phyloP scores from a whole-genome alignment of 164 flowering plant species.

The Aristolochia contorta region DNA sequence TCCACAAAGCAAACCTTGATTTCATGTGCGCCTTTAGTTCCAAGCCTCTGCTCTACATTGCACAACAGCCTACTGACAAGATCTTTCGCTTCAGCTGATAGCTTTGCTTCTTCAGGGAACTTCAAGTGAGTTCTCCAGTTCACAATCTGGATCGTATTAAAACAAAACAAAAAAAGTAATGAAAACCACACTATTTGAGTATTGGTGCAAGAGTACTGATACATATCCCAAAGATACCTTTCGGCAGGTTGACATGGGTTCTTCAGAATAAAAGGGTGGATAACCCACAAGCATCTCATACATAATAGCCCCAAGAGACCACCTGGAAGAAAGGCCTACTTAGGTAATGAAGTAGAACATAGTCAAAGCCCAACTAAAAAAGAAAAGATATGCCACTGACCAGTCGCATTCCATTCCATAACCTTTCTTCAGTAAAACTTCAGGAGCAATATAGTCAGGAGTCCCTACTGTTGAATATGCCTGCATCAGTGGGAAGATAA shows the following conservation, averaged over 20 bases:
- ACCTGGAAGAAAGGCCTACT: slow-evolving; percentile 23
- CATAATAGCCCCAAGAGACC: slow-evolving; percentile 59
- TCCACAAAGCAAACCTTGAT: slow-evolving; percentile 21
- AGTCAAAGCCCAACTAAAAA: background rate
- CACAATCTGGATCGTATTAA: slow-evolving; percentile 39
- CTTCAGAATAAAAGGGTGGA: slow-evolving; percentile 59
- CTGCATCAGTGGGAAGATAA: slow-evolving; percentile 8
- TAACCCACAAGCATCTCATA: slow-evolving; percentile 55
- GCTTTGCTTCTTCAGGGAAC: slow-evolving; percentile 61
- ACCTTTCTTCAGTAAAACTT: slow-evolving; percentile 32
- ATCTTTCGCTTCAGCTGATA: slow-evolving; percentile 55
- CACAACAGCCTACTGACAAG: slow-evolving; percentile 51
- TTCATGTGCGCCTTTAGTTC: slow-evolving; percentile 61
- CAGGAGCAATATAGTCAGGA: slow-evolving; percentile 34
- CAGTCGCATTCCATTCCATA: slow-evolving; percentile 46
- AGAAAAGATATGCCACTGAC: slow-evolving; percentile 13
- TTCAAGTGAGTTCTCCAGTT: slow-evolving; percentile 61
- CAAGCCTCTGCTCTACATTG: slow-evolving; percentile 56
- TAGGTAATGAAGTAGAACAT: background rate
- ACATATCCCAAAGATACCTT: slow-evolving; percentile 25
- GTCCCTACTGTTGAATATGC: slow-evolving; percentile 41
- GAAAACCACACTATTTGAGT: background rate
- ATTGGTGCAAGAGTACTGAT: background rate
- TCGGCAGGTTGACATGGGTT: slow-evolving; percentile 54
- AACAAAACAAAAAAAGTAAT: background rate